phyloP scores from a whole-genome alignment of 805 yeast genomes.

The Candida krabiensis region DNA sequence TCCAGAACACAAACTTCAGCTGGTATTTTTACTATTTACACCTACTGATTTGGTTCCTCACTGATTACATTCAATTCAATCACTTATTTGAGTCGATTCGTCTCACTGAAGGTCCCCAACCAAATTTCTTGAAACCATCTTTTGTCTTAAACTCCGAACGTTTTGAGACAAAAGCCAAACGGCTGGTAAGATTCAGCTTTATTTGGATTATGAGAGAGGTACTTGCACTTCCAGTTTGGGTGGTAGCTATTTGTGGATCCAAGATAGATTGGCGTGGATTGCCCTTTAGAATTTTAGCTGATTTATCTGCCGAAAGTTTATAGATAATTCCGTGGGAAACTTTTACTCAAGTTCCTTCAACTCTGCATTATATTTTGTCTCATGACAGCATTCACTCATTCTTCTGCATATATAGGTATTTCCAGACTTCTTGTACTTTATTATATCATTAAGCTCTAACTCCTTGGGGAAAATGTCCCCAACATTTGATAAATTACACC shows the following conservation, averaged over 20 bases:
- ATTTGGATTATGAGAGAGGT: constrained; percentile 69
- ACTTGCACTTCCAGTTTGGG: constrained; percentile 83
- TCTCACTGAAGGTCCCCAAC: constrained; percentile 4
- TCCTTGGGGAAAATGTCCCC: too few species aligned
- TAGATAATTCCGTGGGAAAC: too few species aligned
- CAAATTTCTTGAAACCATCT: constrained; percentile 18
- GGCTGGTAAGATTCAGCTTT: constrained; percentile 24
- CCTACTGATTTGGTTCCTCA: constrained; percentile 58
- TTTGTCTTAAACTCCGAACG: constrained; percentile 5
- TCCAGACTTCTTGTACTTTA: too few species aligned
- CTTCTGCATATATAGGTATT: too few species aligned
- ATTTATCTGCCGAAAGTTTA: constrained; percentile 70
- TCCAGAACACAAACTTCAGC: constrained; percentile 35
- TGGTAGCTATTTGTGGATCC: constrained; percentile 74
- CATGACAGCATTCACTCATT: too few species aligned
- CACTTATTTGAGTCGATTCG: constrained; percentile 35
- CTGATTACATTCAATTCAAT: constrained; percentile 62
- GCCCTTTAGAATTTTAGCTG: constrained; percentile 70
- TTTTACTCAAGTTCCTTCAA: too few species aligned
- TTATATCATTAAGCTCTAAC: too few species aligned
- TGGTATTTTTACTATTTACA: constrained; percentile 48
- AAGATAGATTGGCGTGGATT: constrained; percentile 77
- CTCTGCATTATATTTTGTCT: neutral
- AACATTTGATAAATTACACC: too few species aligned
- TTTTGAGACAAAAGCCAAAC: constrained; percentile 4